phyloP scores from a whole-genome alignment of 768 basidiomycete genomes.

The Agaricus blazei region DNA sequence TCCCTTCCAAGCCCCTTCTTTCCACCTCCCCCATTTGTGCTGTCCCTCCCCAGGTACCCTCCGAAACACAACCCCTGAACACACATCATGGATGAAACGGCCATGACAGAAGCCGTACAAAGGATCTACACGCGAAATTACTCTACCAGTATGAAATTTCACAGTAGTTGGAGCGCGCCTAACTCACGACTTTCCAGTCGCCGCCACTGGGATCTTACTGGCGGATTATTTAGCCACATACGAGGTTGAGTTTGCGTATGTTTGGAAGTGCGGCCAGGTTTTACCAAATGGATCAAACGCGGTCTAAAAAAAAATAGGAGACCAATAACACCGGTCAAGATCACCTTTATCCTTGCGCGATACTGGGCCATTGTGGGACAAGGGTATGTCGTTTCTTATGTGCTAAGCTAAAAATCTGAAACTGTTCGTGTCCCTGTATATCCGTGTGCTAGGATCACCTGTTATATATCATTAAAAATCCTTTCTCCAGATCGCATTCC shows the following conservation, averaged over 20 bases:
- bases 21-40: too few relatives aligned
- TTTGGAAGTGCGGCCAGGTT: conserved; percentile 3
- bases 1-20: too few relatives aligned
- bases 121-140: background rate
- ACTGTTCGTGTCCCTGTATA: too few relatives aligned
- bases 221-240: conserved; percentile 1
- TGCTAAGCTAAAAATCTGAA: too few relatives aligned
- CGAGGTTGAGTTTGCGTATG: background rate
- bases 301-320: background rate
- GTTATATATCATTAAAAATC: background rate
- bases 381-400: conserved; percentile 2
- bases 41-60: too few relatives aligned
- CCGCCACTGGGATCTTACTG: background rate
- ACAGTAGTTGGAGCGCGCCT: too few relatives aligned
- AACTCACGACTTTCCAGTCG: background rate
- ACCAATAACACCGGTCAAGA: conserved; percentile 2
- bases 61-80: background rate
- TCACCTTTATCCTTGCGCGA: conserved; percentile 12
- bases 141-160: background rate
- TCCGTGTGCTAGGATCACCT: background rate
- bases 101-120: background rate
- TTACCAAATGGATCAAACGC: background rate
- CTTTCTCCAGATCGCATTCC: conserved; percentile 8
- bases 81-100: background rate
- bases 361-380: conserved; percentile 16